These are phyloP conservation scores for Choanephora cucurbitarum DNA, from an alignment of 371 early-diverging fungal genomes.

Conservation along the genomic window DNA sequence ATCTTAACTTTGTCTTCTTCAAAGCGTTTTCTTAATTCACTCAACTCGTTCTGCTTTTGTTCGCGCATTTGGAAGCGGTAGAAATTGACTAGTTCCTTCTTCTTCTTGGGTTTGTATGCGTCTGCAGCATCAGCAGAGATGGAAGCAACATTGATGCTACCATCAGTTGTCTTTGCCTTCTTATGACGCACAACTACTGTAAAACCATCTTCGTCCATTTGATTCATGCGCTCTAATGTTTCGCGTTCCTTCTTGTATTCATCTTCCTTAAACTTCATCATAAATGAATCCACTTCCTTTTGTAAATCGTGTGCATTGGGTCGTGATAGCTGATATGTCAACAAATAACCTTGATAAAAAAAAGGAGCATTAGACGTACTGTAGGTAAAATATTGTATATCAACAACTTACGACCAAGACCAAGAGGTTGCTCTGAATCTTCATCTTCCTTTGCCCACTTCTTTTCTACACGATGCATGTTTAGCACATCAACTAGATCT, in stretches of 20 bases:
- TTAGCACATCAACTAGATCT: conserved; percentile 62
- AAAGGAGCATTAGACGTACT: too few relatives aligned
- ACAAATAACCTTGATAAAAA: conserved; percentile 33
- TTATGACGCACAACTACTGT: conserved; percentile 77
- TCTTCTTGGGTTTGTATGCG: conserved; percentile 49
- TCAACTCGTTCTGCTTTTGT: conserved; percentile 83
- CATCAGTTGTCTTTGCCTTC: conserved; percentile 59
- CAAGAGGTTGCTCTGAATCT: conserved; percentile 52
- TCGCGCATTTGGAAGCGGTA: conserved; percentile 95
- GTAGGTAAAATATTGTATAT: too few relatives aligned
- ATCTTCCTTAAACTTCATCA: conserved; percentile 81
- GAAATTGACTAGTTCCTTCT: conserved; percentile 81
- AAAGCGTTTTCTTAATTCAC: conserved; percentile 84
- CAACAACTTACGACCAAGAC: conserved; percentile 57
- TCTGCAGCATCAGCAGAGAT: conserved; percentile 56
- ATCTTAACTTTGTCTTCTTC: conserved; percentile 92
- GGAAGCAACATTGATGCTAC: conserved; percentile 51
- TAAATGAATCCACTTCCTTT: conserved; percentile 67
- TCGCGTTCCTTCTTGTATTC: conserved; percentile 73
- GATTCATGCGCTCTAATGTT: conserved; percentile 63
- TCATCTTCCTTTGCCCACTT: conserved; percentile 62
- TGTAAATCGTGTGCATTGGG: conserved; percentile 63
- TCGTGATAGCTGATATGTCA: conserved; percentile 53
- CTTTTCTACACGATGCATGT: conserved; percentile 61
- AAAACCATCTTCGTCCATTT: conserved; percentile 96